These are phyloP conservation scores for Fusarium verticillioides DNA, from an alignment of 2,329 filamentous ascomycete species.

Conservation along the genomic window DNA sequence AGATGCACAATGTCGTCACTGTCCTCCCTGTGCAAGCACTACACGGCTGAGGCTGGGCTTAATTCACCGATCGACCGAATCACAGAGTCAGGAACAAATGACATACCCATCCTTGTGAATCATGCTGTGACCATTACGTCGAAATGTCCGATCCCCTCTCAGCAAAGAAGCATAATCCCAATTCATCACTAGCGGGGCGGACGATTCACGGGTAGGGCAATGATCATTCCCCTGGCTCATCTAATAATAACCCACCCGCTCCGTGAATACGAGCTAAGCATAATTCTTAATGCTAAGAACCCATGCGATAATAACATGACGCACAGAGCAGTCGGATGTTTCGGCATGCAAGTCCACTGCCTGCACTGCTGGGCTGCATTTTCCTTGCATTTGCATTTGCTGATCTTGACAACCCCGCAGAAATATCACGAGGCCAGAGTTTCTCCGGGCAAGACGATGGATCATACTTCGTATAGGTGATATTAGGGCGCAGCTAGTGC, in stretches of 20 bases:
- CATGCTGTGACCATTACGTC: background rate
- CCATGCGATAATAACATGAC: background rate
- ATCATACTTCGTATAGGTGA: conserved; percentile 8
- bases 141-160: background rate
- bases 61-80: background rate
- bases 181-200: background rate
- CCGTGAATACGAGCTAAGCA: conserved; percentile 11
- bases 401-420: background rate
- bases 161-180: background rate
- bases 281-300: background rate
- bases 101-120: background rate
- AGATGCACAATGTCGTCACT: background rate
- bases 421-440: background rate
- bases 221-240: background rate
- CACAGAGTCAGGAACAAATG: background rate
- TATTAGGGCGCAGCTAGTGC: conserved; percentile 14
- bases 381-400: background rate
- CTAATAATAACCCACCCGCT: background rate
- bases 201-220: background rate
- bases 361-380: background rate
- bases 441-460: conserved; percentile 1
- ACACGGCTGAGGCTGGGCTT: background rate
- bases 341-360: background rate
- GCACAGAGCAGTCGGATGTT: background rate
- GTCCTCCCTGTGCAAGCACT: background rate